Evolutionary conservation across 2,329 filamentous ascomycete species (phyloP), one percentile per base, ranked within the genome.

Genomic region (Exophiala lecanii-corni): DNA sequence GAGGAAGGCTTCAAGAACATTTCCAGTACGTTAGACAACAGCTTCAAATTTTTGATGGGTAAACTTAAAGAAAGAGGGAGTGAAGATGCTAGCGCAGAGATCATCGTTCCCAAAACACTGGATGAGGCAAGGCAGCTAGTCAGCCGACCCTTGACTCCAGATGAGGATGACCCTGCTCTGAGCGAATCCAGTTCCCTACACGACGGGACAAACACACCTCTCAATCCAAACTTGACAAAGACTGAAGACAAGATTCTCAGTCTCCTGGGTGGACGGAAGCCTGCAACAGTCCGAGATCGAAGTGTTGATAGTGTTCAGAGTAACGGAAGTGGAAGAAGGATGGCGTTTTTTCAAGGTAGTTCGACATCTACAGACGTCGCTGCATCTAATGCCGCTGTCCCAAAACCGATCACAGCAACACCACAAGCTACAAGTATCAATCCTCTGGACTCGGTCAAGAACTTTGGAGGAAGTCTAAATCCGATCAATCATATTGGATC

Each of bases 1-100:
- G 92, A 98, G 59, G 89, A 95, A 61, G 79, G 89, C 1, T 73
- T 97, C 51, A 94, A 96, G 60, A 94, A 82, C 25, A 95, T 98
- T 54, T 86, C 91, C 50, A 89, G 78, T 58, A 94, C 88, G 36
- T 71, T 97, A 3, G 89, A 91, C 47, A 89, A 87, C 58, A 96
- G 89, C 61, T 94, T 96, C 67, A 92, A 89, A 47, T 94, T 97
- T 61, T 70, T 98, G 17, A 80, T 98, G 41, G 91, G 91, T 12
- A 86, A 89, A 54, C 73, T 96, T 15, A 87, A 85, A 49, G 89
- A 95, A 62, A 73, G 41, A 81, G 55, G 68, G 79, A 63, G 58
- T 64, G 50, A 58, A 60, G 60, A 62, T 73, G 54, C 57, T 66
- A 56, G 55, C 9, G 60, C 64, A 2, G 64, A 66, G 19, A 65